Conservation (phyloP, 2,329 filamentous ascomycete genomes). For the Claviceps digitariae region DNA sequence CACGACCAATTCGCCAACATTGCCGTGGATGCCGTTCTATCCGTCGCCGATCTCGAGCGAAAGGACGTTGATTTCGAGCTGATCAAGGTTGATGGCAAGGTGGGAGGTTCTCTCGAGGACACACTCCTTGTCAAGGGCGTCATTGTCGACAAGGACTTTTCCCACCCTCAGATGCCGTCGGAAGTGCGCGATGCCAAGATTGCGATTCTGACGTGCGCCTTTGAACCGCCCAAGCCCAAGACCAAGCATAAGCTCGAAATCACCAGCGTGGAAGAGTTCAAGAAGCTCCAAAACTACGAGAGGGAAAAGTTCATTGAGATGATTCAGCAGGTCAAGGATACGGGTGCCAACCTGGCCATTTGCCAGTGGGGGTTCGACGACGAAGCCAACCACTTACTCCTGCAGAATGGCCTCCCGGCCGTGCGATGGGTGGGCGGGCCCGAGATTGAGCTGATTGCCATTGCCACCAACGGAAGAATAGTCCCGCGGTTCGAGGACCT, state of each 20-base stretch:
- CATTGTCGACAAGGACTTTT: constrained; percentile 99
- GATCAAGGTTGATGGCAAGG: constrained; percentile 98
- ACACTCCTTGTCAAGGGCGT: constrained; percentile 92
- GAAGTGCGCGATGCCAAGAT: constrained; percentile 94
- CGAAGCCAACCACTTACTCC: constrained; percentile 91
- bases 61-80: constrained; percentile 98
- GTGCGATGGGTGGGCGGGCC: constrained; percentile 97
- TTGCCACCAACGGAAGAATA: constrained; percentile 95
- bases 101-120: constrained; percentile 86
- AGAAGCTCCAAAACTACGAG: constrained; percentile 93
- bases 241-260: constrained; percentile 99
- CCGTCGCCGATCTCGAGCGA: constrained; percentile 86
- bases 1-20: constrained; percentile 98
- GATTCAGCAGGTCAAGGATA: constrained; percentile 96
- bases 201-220: constrained; percentile 93
- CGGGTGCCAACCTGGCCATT: constrained; percentile 91
- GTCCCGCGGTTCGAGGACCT: constrained; percentile 95
- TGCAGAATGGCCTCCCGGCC: constrained; percentile 91
- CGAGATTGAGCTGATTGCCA: constrained; percentile 96
- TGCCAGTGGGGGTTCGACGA: constrained; percentile 99
- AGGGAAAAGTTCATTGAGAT: constrained; percentile 94
- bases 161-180: constrained; percentile 95
- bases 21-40: constrained; percentile 90
- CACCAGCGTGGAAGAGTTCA: constrained; percentile 93
- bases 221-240: constrained; percentile 98